Base-by-base conservation (phyloP, 345 rosid genomes). In the Aquilaria sinensis region DNA sequence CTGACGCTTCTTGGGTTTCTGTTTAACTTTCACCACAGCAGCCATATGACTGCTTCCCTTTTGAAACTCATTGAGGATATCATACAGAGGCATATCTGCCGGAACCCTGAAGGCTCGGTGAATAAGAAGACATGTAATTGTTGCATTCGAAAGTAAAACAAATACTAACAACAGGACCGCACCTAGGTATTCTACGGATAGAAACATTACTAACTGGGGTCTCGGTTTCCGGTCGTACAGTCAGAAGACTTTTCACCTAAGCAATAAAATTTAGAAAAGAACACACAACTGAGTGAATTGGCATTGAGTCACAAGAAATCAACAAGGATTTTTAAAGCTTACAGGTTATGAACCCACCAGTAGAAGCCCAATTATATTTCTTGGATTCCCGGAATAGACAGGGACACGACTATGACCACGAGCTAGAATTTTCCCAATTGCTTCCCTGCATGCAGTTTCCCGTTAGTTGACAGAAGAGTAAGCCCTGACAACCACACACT, bases 1-100 rank as follows among this genome's bases (percentile, higher is more conserved):
- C 54, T 72, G 83, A 31, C 31, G 57, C 37, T 34, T 56, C 66
- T 77, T 73, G 57, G 66, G 64, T 57, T 62, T 77, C 54, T 65
- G 80, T 74, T 80, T 85, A 37, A 80, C 79, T 73, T 74, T 79
- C 60, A 86, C 90, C 43, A 86, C 96, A 51, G 96, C 96, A 49
- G 96, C 96, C 96, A 89, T 84, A 66, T 89, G 96, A 72, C 92
- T 89, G 74, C 90, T 89, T 60, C 96, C 96, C 75, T 86, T 84
- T 74, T 86, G 96, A 78, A 89, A 89, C 74, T 89, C 90, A 7
- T 89, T 89, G 60, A 89, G 87, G 64, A 89, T 89, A 79, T 89
- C 90, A 47, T 89, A 89, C 73, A 86, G 73, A 56, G 96, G 96
- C 96, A 89, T 89, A 67, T 86, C 78, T 64, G 83, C 81, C 66